Evolutionary conservation across 2,329 filamentous ascomycete species (phyloP), one percentile per base, ranked within the genome.

Genomic region (Talaromyces sp.): DNA sequence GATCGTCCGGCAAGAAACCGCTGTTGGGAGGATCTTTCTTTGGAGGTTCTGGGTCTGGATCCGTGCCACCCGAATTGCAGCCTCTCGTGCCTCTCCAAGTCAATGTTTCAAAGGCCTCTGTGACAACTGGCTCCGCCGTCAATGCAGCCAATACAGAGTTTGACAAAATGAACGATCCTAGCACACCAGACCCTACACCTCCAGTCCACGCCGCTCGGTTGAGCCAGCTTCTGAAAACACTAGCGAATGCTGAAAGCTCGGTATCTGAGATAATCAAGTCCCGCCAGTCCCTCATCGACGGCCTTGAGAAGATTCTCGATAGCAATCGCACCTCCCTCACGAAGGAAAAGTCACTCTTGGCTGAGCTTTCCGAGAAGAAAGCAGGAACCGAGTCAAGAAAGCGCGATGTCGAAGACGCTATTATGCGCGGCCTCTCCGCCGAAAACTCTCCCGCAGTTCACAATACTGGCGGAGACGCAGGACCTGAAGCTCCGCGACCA

Each of bases 141-240:
- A 84, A 85, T 58, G 84, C 85, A 13, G 92, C 93, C 51, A 89
- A 90, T 65, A 81, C 87, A 64, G 93, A 98, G 66, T 97, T 91
- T 70, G 86, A 89, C 56, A 96, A 93, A 73, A 82, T 96, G 70
- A 89, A 87, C 58, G 89, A 92, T 67, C 84, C 91, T 0, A 80
- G 82, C 29, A 84, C 83, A 0, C 80, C 84, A 1, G 80, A 88
- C 1, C 91, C 93, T 0, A 89, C 91, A 0, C 88, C 93, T 0
- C 93, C 95, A 1, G 93, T 99, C 21, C 91, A 96, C 70, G 95
- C 95, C 1, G 93, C 93, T 14, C 89, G 91, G 29, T 84, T 99
- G 9, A 93, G 90, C 65, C 89, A 91, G 2, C 82, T 99, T n/a
- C 83, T 98, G 58, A 97, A 95, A 78, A 89, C 87, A 7, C 83